Percentiles rank a stretch among this genome's conserved stretches.
Evolutionary conservation across 345 rosid genomes (phyloP).

Genomic region (Boechera retrofracta): DNA sequence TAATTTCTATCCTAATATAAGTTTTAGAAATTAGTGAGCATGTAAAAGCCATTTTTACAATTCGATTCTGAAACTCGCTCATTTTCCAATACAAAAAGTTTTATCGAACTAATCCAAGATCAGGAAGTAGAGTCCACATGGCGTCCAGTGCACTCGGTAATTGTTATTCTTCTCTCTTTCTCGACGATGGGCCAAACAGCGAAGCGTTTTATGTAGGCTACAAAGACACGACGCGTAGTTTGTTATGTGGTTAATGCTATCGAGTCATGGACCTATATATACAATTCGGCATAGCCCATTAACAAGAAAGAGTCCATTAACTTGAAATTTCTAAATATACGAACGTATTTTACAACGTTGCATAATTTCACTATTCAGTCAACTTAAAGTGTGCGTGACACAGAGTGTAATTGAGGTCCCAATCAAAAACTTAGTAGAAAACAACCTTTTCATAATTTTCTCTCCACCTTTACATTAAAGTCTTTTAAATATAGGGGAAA

Average conservation of each 20-base stretch:
- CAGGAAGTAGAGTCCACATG: too few relatives aligned
- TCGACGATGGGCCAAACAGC: not conserved
- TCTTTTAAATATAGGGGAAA: not conserved
- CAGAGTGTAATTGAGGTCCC: not conserved
- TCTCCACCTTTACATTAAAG: not conserved
- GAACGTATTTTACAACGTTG: not conserved
- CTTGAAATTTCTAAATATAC: not conserved
- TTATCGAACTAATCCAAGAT: too few relatives aligned
- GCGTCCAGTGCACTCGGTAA: too few relatives aligned
- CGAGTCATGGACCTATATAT: not conserved
- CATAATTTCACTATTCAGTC: constrained; percentile 13
- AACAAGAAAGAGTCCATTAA: not conserved
- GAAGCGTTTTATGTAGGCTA: not conserved
- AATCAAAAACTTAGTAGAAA: not conserved
- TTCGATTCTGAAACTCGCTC: not conserved
- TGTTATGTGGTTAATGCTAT: not conserved
- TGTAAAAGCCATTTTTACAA: not conserved
- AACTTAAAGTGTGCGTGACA: not conserved
- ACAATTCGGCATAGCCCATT: not conserved
- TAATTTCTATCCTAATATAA: not conserved
- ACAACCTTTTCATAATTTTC: not conserved
- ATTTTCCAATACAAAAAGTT: too few relatives aligned
- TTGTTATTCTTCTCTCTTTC: not conserved
- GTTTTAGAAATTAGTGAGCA: not conserved
- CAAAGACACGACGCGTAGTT: not conserved